Conservation (phyloP, 768 basidiomycete species). For the Termitomyces titanicus region DNA sequence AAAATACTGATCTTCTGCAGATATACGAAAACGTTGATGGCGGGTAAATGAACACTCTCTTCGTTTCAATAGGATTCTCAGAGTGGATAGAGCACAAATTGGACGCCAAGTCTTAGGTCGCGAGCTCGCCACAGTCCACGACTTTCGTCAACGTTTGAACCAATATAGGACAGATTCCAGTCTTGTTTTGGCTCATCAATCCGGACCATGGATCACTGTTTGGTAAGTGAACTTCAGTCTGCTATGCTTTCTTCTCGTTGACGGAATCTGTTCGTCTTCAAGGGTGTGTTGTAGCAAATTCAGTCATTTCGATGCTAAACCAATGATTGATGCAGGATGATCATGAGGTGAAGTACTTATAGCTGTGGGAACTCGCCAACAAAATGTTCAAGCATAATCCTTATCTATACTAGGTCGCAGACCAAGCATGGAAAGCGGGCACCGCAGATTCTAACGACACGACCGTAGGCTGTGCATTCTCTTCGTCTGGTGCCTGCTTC, state of each 20-base stretch:
- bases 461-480: constrained; percentile 46
- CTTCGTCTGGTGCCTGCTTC: constrained; percentile 39
- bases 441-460: constrained; percentile 27
- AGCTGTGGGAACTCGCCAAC: neutral
- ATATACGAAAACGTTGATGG: neutral
- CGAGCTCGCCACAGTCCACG: neutral
- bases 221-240: neutral
- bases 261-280: neutral
- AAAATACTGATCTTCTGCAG: neutral
- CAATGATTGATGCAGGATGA: neutral
- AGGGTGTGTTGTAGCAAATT: neutral
- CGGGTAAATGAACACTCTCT: neutral
- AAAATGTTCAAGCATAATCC: neutral
- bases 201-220: neutral
- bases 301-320: neutral
- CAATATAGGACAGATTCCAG: neutral
- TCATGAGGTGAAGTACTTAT: neutral
- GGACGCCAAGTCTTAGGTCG: neutral
- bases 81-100: neutral
- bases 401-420: no score
- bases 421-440: neutral
- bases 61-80: neutral
- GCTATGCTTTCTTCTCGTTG: neutral
- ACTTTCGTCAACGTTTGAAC: neutral
- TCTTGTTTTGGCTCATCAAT: constrained; percentile 1